These are phyloP conservation scores for Fragilaria radians DNA, from an alignment of 108 stramenopile species.

Conservation along the genomic window DNA sequence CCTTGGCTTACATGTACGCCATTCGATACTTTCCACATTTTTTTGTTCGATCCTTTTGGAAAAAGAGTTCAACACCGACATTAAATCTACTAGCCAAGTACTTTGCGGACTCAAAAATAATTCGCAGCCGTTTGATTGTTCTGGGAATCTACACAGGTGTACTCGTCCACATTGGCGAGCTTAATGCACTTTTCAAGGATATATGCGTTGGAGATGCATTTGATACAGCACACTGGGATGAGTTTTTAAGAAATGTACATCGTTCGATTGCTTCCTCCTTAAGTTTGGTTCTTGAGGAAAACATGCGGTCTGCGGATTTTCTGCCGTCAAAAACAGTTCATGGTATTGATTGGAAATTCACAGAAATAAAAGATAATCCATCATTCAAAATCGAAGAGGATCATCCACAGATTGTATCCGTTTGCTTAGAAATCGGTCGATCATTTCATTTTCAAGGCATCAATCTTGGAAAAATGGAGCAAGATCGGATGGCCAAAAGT, in stretches of 20 bases:
- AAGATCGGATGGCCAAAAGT: constrained; percentile 5
- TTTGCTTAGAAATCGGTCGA: constrained; percentile 37
- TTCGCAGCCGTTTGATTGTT: neutral
- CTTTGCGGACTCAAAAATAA: neutral
- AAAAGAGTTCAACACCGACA: neutral
- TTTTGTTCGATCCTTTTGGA: neutral
- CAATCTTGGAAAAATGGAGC: constrained; percentile 34
- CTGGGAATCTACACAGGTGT: constrained; percentile 7
- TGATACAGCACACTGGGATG: neutral
- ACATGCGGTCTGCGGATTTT: constrained; percentile 5
- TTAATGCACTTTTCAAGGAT: constrained; percentile 1
- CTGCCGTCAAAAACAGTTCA: neutral
- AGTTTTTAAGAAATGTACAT: neutral
- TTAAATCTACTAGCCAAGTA: neutral
- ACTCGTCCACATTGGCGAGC: constrained; percentile 8
- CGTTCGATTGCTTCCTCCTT: neutral
- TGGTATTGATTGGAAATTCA: neutral
- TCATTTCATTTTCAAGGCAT: constrained; percentile 41
- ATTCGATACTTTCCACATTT: constrained; percentile 10
- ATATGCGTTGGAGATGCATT: neutral
- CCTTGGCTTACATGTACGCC: neutral
- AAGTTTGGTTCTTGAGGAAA: neutral
- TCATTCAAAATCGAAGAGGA: constrained; percentile 2
- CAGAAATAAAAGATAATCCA: neutral
- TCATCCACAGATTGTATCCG: constrained; percentile 23